Percentiles rank a stretch among this genome's conserved stretches.
Conservation (phyloP, 495 filamentous ascomycete genomes). For the Penicillium canescens region DNA sequence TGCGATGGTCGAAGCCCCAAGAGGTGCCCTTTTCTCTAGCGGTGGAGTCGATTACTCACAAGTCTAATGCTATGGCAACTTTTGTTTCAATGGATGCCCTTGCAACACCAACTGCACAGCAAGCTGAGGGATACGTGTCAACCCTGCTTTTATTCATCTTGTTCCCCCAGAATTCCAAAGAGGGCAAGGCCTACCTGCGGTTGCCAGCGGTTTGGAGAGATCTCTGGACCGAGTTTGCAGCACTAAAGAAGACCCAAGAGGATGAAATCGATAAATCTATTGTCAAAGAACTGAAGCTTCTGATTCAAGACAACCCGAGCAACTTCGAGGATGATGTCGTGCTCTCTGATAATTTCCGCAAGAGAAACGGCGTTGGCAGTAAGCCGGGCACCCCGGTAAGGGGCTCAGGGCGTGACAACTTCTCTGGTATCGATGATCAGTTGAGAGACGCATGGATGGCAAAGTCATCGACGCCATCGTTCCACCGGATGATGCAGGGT, state of each 20-base stretch:
- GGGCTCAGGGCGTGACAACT: constrained; percentile 36
- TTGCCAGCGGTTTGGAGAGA: constrained; percentile 81
- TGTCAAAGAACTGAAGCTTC: constrained; percentile 51
- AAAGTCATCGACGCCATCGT: constrained; percentile 60
- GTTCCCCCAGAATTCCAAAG: constrained; percentile 72
- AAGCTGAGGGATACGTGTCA: constrained; percentile 84
- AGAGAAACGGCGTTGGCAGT: constrained; percentile 57
- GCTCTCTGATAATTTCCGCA: constrained; percentile 63
- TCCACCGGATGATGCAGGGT: constrained; percentile 48
- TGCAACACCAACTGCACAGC: constrained; percentile 71
- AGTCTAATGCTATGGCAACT: constrained; percentile 43
- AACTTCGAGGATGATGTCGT: constrained; percentile 69
- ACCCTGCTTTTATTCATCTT: constrained; percentile 80
- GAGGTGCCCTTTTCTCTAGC: constrained; percentile 48
- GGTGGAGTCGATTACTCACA: constrained; percentile 40
- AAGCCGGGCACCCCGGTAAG: constrained; percentile 44
- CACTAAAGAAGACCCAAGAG: constrained; percentile 63
- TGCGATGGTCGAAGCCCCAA: constrained; percentile 80
- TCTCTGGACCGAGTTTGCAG: constrained; percentile 77
- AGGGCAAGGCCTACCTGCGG: constrained; percentile 80
- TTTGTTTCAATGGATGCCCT: constrained; percentile 72
- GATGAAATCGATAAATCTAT: constrained; percentile 67
- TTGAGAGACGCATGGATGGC: constrained; percentile 69
- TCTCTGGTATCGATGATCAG: constrained; percentile 42
- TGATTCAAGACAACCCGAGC: constrained; percentile 44